Conservation (phyloP, 1,284 basidiomycete genomes). For the Anthracocystis panici-leucophaei region DNA sequence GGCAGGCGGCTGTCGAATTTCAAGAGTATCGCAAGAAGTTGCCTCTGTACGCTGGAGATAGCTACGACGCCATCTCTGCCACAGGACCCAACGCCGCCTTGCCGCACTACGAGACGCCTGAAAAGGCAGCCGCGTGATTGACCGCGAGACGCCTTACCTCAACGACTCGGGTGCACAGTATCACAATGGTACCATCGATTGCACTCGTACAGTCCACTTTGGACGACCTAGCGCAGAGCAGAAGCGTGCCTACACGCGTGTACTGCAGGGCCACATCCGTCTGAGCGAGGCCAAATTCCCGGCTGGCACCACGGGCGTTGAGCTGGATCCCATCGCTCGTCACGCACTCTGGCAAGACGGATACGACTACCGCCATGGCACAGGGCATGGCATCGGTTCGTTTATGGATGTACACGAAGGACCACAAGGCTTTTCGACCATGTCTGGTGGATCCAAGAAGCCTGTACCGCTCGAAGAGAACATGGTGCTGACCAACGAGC, state of each 20-base stretch:
- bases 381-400: conserved; percentile 64
- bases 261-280: conserved; percentile 65
- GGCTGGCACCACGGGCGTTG: conserved; percentile 59
- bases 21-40: conserved; percentile 39
- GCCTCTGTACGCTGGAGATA: conserved; percentile 60
- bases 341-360: conserved; percentile 63
- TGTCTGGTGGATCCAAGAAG: conserved; percentile 51
- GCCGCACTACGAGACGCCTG: conserved; percentile 67
- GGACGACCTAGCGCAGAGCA: conserved; percentile 61
- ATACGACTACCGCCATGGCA: conserved; percentile 61
- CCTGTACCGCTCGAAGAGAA: conserved; percentile 51
- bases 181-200: conserved; percentile 66
- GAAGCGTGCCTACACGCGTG: conserved; percentile 63
- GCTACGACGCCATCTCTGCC: conserved; percentile 66
- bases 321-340: conserved; percentile 62
- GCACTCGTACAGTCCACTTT: conserved; percentile 66
- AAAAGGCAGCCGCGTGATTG: conserved; percentile 54
- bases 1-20: conserved; percentile 56
- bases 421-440: conserved; percentile 59
- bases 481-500: conserved; percentile 65
- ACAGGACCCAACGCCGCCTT: conserved; percentile 63
- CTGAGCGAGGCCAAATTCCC: conserved; percentile 59
- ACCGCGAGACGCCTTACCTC: conserved; percentile 60
- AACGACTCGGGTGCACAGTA: conserved; percentile 66
- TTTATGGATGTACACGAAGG: conserved; percentile 66